A percentile compares a stretch with the other conserved stretches of the same genome.
These are phyloP conservation scores for Calonectria henricotiae DNA, from an alignment of 2,329 filamentous ascomycete species.

Conservation along the genomic window DNA sequence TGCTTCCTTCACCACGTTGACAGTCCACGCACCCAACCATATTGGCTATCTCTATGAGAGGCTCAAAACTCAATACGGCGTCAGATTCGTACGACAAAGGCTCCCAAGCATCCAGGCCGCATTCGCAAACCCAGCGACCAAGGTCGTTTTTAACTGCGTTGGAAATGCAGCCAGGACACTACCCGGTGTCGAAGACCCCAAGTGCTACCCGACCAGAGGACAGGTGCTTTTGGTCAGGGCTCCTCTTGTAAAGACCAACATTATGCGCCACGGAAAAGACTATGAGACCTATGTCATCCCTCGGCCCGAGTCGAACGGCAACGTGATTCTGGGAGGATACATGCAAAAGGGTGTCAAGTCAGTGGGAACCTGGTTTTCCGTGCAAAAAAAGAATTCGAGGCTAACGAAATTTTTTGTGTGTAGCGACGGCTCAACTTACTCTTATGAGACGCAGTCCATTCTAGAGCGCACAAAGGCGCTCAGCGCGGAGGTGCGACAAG, in stretches of 20 bases:
- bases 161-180: slow-evolving; percentile 57
- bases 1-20: slow-evolving; percentile 58
- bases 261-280: slow-evolving; percentile 60
- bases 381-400: not conserved
- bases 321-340: slow-evolving; percentile 59
- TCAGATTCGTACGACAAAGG: slow-evolving; percentile 54
- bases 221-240: slow-evolving; percentile 60
- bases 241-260: slow-evolving; percentile 55
- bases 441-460: slow-evolving; percentile 59
- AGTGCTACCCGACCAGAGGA: slow-evolving; percentile 61
- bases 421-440: slow-evolving; percentile 58
- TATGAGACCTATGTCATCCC: slow-evolving; percentile 63
- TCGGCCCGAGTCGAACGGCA: slow-evolving; percentile 57
- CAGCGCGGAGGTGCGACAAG: slow-evolving; percentile 52
- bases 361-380: slow-evolving; percentile 18
- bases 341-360: slow-evolving; percentile 58
- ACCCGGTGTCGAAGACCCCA: slow-evolving; percentile 57
- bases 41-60: slow-evolving; percentile 54
- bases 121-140: slow-evolving; percentile 50
- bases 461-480: slow-evolving; percentile 56
- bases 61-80: slow-evolving; percentile 53
- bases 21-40: slow-evolving; percentile 60
- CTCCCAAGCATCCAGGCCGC: slow-evolving; percentile 52
- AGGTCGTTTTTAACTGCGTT: slow-evolving; percentile 58
- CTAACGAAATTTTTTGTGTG: not conserved